Base-by-base conservation (phyloP, 1,284 basidiomycete genomes). In the Moniliophthora roreri region DNA sequence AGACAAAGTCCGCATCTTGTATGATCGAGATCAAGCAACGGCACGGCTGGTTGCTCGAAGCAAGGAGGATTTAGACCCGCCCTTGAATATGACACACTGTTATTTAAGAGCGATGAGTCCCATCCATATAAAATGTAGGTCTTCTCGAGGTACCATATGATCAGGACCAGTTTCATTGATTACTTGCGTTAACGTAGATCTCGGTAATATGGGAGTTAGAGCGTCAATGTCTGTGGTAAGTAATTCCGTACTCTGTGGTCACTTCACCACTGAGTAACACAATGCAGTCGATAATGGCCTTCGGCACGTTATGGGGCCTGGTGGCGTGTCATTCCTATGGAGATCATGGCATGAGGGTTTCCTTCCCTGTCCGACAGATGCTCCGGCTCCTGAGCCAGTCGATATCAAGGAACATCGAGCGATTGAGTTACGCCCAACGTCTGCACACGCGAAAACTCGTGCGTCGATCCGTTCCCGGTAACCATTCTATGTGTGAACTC, bases 81-180 rank as follows among this genome's bases (percentile, higher is more conserved):
- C 92, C 1, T 72, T 95, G 77, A 85, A 95, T 66, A 93, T 95
- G 91, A 93, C 92, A 0, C 89, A 94, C 67, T 90, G 86, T 56
- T 91, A 89, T 64, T 74, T 95, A 11, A 83, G 92, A 15, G 91
- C 92, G 1, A 95, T 95, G 91, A 91, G 89, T 62, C 93, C 92
- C 1, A 93, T 95, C 52, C 92, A 95, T 66, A 71, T 93, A 61
- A 87, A 92, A 72, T 95, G 87, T 89, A 61, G 48, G 81, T 66
- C n/a, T 11, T 46, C 51, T 32, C 28, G 28, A 46, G 34, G 9
- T 38, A 21, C 32, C 10, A 54, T 39, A 13, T 18, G 21, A 16
- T 49, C 4, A 9, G 44, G 10, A 18, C 3, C 26, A 28, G 46
- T 35, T 59, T 54, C 28, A 37, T 50, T 53, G 37, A 21, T 48